Percentiles rank a stretch among this genome's conserved stretches.
Evolutionary conservation across 352 stramenopile genomes (phyloP).

Genomic region (Nothophytophthora sp.): DNA sequence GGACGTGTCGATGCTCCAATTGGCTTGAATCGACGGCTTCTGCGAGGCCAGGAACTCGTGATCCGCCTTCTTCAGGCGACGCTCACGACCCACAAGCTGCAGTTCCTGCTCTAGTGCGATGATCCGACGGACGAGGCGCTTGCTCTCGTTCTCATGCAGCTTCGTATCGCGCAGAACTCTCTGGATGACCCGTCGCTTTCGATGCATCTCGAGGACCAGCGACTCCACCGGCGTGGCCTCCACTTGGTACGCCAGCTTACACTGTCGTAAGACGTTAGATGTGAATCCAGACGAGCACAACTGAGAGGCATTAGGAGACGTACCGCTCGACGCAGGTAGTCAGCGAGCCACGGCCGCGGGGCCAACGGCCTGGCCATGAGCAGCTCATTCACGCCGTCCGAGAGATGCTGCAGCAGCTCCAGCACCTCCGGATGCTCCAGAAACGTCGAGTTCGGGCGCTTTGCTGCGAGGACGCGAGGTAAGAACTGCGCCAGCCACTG

Average conservation of each 20-base stretch:
- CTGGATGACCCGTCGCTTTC: slow-evolving; percentile 67
- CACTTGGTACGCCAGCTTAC: slow-evolving; percentile 55
- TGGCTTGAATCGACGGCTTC: slow-evolving; percentile 26
- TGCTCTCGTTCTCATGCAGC: slow-evolving; percentile 46
- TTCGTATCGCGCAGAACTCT: slow-evolving; percentile 50
- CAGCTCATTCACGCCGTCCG: slow-evolving; percentile 42
- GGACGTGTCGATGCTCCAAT: slow-evolving; percentile 52
- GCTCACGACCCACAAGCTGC: slow-evolving; percentile 36
- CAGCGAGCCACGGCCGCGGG: slow-evolving; percentile 55
- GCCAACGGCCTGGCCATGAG: slow-evolving; percentile 47
- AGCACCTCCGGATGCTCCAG: slow-evolving; percentile 31
- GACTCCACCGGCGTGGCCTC: slow-evolving; percentile 38
- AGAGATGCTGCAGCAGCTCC: slow-evolving; percentile 53
- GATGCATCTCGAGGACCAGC: slow-evolving; percentile 71
- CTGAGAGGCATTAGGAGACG: not conserved
- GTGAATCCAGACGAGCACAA: not conserved
- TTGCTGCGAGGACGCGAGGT: slow-evolving; percentile 20
- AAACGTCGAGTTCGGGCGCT: slow-evolving; percentile 42
- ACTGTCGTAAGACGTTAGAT: slow-evolving; percentile 28
- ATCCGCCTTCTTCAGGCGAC: slow-evolving; percentile 31
- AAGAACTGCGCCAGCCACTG: slow-evolving; percentile 32
- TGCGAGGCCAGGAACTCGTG: slow-evolving; percentile 41
- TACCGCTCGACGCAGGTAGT: slow-evolving; percentile 61
- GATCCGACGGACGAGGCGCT: slow-evolving; percentile 46
- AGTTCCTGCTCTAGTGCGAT: slow-evolving; percentile 35